phyloP scores from a whole-genome alignment of 208 protist genomes.

The Trypanosoma theileri region DNA sequence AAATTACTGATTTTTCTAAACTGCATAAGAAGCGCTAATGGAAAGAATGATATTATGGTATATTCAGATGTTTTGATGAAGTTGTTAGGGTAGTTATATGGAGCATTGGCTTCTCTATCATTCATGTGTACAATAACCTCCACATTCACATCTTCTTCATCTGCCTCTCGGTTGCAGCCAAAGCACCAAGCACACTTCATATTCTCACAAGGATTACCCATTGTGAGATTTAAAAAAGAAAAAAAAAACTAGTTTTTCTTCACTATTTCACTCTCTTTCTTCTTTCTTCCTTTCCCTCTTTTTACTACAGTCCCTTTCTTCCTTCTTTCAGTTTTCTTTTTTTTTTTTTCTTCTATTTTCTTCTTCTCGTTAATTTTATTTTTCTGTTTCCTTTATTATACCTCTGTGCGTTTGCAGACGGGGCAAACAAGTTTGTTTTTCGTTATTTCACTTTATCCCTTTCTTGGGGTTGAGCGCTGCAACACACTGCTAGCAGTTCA shows the following conservation, averaged over 20 bases:
- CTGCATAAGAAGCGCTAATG: slow-evolving; percentile 92
- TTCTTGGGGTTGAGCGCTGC: too few species aligned
- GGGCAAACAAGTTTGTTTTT: too few species aligned
- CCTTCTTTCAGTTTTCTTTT: too few species aligned
- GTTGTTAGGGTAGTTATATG: slow-evolving; percentile 81
- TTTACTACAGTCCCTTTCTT: too few species aligned
- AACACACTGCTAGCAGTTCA: too few species aligned
- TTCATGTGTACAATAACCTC: slow-evolving; percentile 84
- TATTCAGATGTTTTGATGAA: slow-evolving; percentile 95
- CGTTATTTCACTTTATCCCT: too few species aligned
- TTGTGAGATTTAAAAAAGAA: slow-evolving; percentile 3
- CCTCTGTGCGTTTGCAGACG: too few species aligned
- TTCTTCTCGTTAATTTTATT: too few species aligned
- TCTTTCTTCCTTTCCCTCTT: too few species aligned
- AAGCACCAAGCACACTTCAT: slow-evolving; percentile 43
- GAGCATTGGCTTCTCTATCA: slow-evolving; percentile 53
- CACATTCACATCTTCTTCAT: slow-evolving; percentile 12
- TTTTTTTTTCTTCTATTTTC: too few species aligned
- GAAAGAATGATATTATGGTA: slow-evolving; percentile 89
- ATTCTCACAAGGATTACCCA: slow-evolving; percentile 7
- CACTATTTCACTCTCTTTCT: not conserved
- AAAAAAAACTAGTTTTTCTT: not conserved
- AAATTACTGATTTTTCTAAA: slow-evolving; percentile 92
- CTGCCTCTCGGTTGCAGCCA: slow-evolving; percentile 16
- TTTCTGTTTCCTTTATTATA: too few species aligned